Evolutionary conservation across 2,329 filamentous ascomycete species (phyloP), one percentile per base, ranked within the genome.

Genomic region (Cercospora sp.): DNA sequence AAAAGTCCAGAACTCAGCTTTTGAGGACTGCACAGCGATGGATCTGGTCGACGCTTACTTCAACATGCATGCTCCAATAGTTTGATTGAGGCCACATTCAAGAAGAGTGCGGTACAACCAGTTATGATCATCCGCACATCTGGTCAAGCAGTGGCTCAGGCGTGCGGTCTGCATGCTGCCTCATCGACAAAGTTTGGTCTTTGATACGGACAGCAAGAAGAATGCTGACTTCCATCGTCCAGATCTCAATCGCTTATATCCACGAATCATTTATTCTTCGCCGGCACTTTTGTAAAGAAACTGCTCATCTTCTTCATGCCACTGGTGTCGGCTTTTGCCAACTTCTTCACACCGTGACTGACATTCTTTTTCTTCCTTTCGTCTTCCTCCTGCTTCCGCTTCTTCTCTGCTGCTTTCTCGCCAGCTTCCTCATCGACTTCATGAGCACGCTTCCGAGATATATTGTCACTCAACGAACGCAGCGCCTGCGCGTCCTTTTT

Each of bases 231-330:
- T n/a, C 16, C 6, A 43, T n/a, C 37, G 37, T 43, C 13, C 37
- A n/a, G 37, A 43, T 43, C 37, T 43, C 6, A 43, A 8, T 3
- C 13, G 16, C 37, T 43, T n/a, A 43, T 43, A 3, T 43, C 37
- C 37, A 24, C 6, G 24, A 12, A 34, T 21, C 24, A 30, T 66
- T 60, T 70, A 26, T 68, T 73, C 68, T 73, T 73, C 18, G 65
- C 62, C 6, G 69, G 60, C 37, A 66, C 53, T 81, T 94, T 96
- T 69, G 88, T 88, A 80, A 99, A 99, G 81, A 99, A 99, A 70
- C 90, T 87, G 77, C 92, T 97, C 87, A 99, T 87, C 84, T 98
- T 99, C 86, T 91, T 95, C 95, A 99, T 99, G 1, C 95, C 95
- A 24, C 82, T 88, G 0, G 91, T 94, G 80, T 98, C 91, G 59